Base-by-base conservation (phyloP, 371 early-diverging fungal genomes). In the Haplosporangium sp. region DNA sequence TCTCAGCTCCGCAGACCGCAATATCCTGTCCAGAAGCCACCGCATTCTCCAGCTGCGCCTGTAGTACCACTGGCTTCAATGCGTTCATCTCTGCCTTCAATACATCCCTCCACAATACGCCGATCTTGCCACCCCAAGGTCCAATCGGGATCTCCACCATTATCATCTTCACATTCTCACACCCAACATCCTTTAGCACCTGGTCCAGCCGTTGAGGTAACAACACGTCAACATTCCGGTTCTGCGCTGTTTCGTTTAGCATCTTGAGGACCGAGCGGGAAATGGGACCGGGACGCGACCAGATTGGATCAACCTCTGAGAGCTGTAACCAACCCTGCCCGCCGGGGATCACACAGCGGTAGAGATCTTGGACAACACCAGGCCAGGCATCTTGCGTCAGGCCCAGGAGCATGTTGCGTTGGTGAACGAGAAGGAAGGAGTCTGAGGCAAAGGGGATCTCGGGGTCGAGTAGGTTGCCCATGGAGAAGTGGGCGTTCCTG, bases 261-360 rank as follows among this genome's bases (percentile, higher is more conserved):
- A 72, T 71, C 38, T 60, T 68, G 36, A 79, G 64, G 14, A 84
- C 62, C 13, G 80, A 69, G 16, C 80, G 74, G 0, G 83, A 75
- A 10, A 82, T 42, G 4, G 85, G 84, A 0, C 88, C 88, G 6
- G 88, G 81, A 6, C 83, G 67, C 23, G 82, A 76, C 58, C 86
- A 73, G n/a, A 74, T 83, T 12, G 85, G 84, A 52, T 84, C 85
- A 1, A 86, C 84, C 54, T 89, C 89, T 0, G 84, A 73, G 6
- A 87, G 70, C 40, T 79, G 80, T 4, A 79, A 59, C 73, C 73
- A 79, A 1, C 80, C 79, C 2, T 52, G 42, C 0, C 79, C 80
- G 10, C 72, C 79, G 0, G 80, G 59, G 38, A 72, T 10, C 1
- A 79, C 73, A 50, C 73, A 72, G 12, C 80, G 62, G 23, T 38